These are phyloP conservation scores for Podospora conica DNA, from an alignment of 495 filamentous ascomycete genomes.

Conservation along the genomic window DNA sequence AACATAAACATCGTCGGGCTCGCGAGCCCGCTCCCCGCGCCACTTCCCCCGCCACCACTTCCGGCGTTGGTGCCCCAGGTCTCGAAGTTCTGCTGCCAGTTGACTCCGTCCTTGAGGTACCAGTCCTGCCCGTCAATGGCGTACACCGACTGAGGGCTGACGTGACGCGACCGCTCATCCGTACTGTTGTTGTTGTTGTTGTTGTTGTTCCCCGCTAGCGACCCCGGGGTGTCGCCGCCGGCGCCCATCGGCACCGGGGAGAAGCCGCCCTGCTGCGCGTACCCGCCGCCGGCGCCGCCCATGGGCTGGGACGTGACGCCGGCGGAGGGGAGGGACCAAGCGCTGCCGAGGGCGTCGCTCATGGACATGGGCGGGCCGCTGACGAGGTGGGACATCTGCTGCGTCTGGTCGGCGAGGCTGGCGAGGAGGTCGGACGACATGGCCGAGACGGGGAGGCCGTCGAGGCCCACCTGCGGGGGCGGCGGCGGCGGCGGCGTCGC, in stretches of 20 bases:
- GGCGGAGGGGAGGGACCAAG: conserved; percentile 22
- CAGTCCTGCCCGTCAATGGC: conserved; percentile 45
- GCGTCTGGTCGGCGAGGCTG: conserved; percentile 5
- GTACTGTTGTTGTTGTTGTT: conserved; percentile 9
- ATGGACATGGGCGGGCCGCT: conserved; percentile 21
- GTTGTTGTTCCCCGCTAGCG: neutral
- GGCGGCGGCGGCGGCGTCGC: conserved; percentile 22
- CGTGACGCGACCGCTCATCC: conserved; percentile 7
- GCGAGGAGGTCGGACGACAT: conserved; percentile 25
- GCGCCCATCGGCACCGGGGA: conserved; percentile 1
- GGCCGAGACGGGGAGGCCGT: neutral
- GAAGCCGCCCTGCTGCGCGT: conserved; percentile 7
- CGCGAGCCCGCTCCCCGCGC: neutral
- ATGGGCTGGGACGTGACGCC: conserved; percentile 14
- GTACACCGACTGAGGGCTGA: conserved; percentile 22
- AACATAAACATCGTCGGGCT: conserved; percentile 26
- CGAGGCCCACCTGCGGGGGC: conserved; percentile 5
- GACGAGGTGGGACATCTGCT: conserved; percentile 9
- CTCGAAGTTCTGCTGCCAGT: conserved; percentile 44
- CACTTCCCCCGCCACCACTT: conserved; percentile 4
- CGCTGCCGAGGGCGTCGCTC: conserved; percentile 20
- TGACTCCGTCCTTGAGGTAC: conserved; percentile 46
- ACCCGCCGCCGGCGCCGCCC: conserved; percentile 9
- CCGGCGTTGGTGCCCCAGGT: conserved; percentile 30
- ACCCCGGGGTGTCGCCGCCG: neutral